Conservation (phyloP, 805 yeast genomes). For the Candida ulmi region DNA sequence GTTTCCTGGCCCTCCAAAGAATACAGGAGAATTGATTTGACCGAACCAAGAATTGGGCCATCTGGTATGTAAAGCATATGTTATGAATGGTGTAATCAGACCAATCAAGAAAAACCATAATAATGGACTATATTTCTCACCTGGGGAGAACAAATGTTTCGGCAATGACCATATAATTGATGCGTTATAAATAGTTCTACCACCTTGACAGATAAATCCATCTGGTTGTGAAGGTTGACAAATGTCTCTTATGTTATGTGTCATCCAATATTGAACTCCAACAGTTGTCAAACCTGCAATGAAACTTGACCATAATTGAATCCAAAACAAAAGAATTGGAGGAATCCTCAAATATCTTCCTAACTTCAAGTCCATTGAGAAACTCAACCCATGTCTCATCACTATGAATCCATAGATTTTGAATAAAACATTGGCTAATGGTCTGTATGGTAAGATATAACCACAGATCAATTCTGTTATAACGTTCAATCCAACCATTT, state of each 20-base stretch:
- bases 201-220: slow-evolving; percentile 39
- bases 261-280: slow-evolving; percentile 37
- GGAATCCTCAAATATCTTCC: slow-evolving; percentile 55
- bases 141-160: slow-evolving; percentile 38
- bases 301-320: slow-evolving; percentile 35
- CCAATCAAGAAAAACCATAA: slow-evolving; percentile 56
- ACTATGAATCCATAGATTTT: slow-evolving; percentile 50
- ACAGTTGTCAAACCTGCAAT: slow-evolving; percentile 33
- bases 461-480: slow-evolving; percentile 57
- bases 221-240: slow-evolving; percentile 35
- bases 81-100: slow-evolving; percentile 30
- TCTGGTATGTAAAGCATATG: slow-evolving; percentile 24
- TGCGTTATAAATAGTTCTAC: slow-evolving; percentile 41
- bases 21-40: slow-evolving; percentile 55
- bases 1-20: slow-evolving; percentile 50
- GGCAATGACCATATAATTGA: slow-evolving; percentile 52
- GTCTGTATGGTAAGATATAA: slow-evolving; percentile 48
- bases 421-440: slow-evolving; percentile 51
- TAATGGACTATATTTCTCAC: slow-evolving; percentile 47
- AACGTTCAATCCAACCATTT: slow-evolving; percentile 52
- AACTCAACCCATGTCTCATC: slow-evolving; percentile 48
- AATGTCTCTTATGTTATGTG: slow-evolving; percentile 30
- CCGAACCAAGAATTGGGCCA: slow-evolving; percentile 27
- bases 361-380: slow-evolving; percentile 46
- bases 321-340: slow-evolving; percentile 47